A percentile compares a stretch with the other conserved stretches of the same genome.
These are phyloP conservation scores for Ceratocystis eucalypticola DNA, from an alignment of 2,329 filamentous ascomycete genomes.

Conservation along the genomic window DNA sequence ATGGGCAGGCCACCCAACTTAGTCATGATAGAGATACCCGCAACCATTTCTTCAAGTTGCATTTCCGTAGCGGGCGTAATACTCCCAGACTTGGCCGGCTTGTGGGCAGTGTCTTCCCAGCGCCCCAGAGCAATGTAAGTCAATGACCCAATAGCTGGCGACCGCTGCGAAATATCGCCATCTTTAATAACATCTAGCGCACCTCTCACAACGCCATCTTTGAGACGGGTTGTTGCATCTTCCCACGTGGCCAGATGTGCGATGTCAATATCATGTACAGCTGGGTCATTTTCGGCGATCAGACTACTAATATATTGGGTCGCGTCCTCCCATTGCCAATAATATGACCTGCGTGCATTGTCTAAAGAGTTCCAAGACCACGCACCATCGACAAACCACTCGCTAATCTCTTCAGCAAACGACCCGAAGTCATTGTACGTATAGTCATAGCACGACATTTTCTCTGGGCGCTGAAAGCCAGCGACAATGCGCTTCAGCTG, in stretches of 20 bases:
- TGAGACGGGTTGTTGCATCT: slow-evolving; percentile 38
- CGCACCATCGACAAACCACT: slow-evolving; percentile 91
- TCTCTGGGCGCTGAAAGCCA: slow-evolving; percentile 57
- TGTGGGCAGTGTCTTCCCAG: slow-evolving; percentile 55
- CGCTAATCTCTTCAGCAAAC: slow-evolving; percentile 80
- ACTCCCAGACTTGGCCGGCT: slow-evolving; percentile 28
- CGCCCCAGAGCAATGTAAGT: slow-evolving; percentile 53
- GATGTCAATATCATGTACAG: slow-evolving; percentile 17
- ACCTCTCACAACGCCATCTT: slow-evolving; percentile 38
- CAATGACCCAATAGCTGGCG: slow-evolving; percentile 42
- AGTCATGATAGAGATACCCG: slow-evolving; percentile 38
- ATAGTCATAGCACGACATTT: slow-evolving; percentile 66
- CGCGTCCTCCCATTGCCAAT: slow-evolving; percentile 56
- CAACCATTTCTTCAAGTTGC: slow-evolving; percentile 47
- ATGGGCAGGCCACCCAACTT: slow-evolving; percentile 28
- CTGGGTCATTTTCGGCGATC: slow-evolving; percentile 26
- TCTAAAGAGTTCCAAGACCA: slow-evolving; percentile 71
- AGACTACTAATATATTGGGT: slow-evolving; percentile 4
- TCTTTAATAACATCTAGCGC: slow-evolving; percentile 32
- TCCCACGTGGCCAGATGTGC: slow-evolving; percentile 44
- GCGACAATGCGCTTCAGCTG: slow-evolving; percentile 61
- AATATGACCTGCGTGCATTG: slow-evolving; percentile 61
- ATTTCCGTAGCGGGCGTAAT: slow-evolving; percentile 39
- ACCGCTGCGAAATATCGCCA: slow-evolving; percentile 37
- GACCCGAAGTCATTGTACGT: slow-evolving; percentile 58